A percentile compares a stretch with the other conserved stretches of the same genome.
Evolutionary conservation across 371 early-diverging fungal species (phyloP).

Genomic region (Apophysomyces elegans): DNA sequence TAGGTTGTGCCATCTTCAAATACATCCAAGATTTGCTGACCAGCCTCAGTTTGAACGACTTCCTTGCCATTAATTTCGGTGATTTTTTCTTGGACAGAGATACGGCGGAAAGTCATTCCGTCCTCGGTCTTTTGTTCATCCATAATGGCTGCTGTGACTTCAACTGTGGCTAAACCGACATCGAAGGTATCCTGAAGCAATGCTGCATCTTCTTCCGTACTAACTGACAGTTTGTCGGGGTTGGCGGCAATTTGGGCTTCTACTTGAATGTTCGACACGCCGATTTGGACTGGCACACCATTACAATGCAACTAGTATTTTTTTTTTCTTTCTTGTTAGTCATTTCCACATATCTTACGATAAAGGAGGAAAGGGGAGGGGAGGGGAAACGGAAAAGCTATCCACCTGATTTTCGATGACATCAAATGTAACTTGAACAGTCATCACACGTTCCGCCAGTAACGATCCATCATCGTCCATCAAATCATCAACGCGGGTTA

Average conservation of each 20-base stretch:
- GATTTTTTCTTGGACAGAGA: constrained; percentile 65
- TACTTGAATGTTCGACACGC: constrained; percentile 60
- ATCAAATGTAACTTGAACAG: constrained; percentile 73
- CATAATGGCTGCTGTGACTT: constrained; percentile 62
- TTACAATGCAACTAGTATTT: constrained; percentile 53
- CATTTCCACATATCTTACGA: not conserved
- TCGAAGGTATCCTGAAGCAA: constrained; percentile 63
- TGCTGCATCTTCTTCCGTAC: constrained; percentile 56
- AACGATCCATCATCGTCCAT: constrained; percentile 67
- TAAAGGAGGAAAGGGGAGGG: not conserved
- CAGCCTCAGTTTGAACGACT: constrained; percentile 71
- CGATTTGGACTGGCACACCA: constrained; percentile 62
- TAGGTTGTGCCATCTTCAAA: constrained; percentile 55
- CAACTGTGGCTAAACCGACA: constrained; percentile 70
- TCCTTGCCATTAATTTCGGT: constrained; percentile 72
- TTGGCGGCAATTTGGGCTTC: constrained; percentile 61
- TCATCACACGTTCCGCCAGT: constrained; percentile 68
- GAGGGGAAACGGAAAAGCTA: constrained; percentile 7
- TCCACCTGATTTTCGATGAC: constrained; percentile 62
- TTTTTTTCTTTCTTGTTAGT: too few relatives aligned
- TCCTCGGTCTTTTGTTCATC: constrained; percentile 61
- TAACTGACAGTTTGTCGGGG: constrained; percentile 46
- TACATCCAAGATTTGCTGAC: constrained; percentile 73
- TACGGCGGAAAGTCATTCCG: constrained; percentile 56
- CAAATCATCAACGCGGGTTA: constrained; percentile 73